Evolutionary conservation across 2,329 filamentous ascomycete genomes (phyloP).

Genomic region (Aspergillus sergii): DNA sequence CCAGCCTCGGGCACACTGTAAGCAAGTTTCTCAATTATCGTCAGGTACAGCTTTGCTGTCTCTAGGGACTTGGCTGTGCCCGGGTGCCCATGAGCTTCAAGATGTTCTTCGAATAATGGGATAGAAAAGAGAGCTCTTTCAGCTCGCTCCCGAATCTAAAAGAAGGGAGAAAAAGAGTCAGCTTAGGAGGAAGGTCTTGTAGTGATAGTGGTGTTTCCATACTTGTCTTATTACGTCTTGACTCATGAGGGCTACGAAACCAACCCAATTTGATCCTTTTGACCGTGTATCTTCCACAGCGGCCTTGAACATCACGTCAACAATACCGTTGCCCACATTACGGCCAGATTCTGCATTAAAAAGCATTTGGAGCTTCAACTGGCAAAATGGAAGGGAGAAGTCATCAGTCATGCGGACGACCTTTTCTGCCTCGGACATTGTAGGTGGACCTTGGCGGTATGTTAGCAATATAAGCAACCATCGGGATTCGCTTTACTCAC

Average conservation of each 20-base stretch:
- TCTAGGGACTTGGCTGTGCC: slow-evolving; percentile 26
- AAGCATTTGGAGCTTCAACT: slow-evolving; percentile 45
- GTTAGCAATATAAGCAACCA: slow-evolving; percentile 11
- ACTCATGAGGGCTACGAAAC: slow-evolving; percentile 42
- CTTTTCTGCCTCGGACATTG: slow-evolving; percentile 35
- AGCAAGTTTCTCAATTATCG: slow-evolving; percentile 42
- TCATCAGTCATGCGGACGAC: slow-evolving; percentile 41
- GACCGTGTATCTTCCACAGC: slow-evolving; percentile 39
- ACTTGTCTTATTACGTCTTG: slow-evolving; percentile 40
- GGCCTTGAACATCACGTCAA: slow-evolving; percentile 45
- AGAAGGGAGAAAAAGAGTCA: slow-evolving; percentile 12
- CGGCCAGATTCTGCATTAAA: slow-evolving; percentile 35
- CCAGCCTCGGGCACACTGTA: slow-evolving; percentile 40
- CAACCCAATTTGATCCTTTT: slow-evolving; percentile 41
- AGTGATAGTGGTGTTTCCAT: slow-evolving; percentile 14
- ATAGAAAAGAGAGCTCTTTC: slow-evolving; percentile 44
- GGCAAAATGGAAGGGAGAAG: slow-evolving; percentile 47
- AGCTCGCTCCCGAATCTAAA: slow-evolving; percentile 44
- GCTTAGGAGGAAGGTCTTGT: slow-evolving; percentile 13
- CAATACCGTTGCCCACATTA: slow-evolving; percentile 33
- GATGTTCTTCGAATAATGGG: slow-evolving; percentile 31
- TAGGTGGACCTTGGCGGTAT: slow-evolving; percentile 7
- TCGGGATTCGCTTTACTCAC: slow-evolving; percentile 11
- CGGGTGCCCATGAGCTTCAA: slow-evolving; percentile 13
- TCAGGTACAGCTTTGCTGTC: slow-evolving; percentile 39